Evolutionary conservation across 1,139 yeast genomes (phyloP).

Genomic region (Debaryomycetaceae sp.): DNA sequence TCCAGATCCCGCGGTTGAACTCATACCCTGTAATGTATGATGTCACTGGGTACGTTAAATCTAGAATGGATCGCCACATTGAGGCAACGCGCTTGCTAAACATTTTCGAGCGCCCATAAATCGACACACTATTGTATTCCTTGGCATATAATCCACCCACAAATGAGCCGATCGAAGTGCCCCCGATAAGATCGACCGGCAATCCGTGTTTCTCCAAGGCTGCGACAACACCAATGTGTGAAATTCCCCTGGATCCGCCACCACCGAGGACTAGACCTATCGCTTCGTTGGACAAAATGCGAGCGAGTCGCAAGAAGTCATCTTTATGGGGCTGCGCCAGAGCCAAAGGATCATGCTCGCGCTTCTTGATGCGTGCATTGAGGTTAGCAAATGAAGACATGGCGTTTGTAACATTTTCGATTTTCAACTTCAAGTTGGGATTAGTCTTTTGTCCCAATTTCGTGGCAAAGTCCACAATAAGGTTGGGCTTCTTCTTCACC

Average conservation of each 20-base stretch:
- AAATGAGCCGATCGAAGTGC: constrained; percentile 92
- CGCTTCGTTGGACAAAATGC: constrained; percentile 84
- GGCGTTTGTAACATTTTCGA: constrained; percentile 24
- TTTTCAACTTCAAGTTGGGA: constrained; percentile 20
- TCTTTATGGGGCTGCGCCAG: constrained; percentile 59
- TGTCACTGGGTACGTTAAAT: constrained; percentile 85
- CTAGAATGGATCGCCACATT: constrained; percentile 74
- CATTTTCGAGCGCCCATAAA: constrained; percentile 80
- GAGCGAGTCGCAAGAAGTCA: constrained; percentile 81
- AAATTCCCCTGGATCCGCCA: constrained; percentile 93
- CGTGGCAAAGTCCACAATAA: constrained; percentile 29
- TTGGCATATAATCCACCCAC: constrained; percentile 92
- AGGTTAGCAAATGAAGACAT: constrained; percentile 14
- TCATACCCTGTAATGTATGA: constrained; percentile 96
- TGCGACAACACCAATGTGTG: constrained; percentile 85
- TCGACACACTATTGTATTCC: constrained; percentile 84
- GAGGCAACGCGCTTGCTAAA: constrained; percentile 78
- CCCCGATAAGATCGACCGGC: constrained; percentile 90
- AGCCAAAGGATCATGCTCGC: constrained; percentile 19
- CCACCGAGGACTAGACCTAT: constrained; percentile 94
- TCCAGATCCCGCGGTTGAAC: constrained; percentile 94
- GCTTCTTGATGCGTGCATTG: constrained; percentile 7
- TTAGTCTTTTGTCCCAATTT: constrained; percentile 24
- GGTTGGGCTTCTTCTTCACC: constrained; percentile 10
- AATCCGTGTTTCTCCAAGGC: constrained; percentile 92